Base-by-base conservation (phyloP, 2,329 filamentous ascomycete genomes). In the Cercospora sp. region DNA sequence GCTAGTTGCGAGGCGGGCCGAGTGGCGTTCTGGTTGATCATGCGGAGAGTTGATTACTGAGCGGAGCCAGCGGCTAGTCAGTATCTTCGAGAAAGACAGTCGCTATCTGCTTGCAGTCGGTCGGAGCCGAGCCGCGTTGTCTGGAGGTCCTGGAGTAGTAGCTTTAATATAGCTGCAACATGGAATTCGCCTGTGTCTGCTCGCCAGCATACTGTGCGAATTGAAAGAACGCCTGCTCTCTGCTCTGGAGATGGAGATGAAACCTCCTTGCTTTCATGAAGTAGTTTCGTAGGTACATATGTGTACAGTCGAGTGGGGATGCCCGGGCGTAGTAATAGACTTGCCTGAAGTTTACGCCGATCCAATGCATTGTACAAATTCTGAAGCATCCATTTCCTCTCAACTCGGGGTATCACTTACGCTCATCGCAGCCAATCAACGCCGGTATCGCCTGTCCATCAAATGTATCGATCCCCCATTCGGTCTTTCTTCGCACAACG, bases 401-500 rank as follows among this genome's bases (percentile, higher is more conserved):
- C 58, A 36, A 42, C 6, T 36, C 26, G 28, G 70, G 70, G 68
- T 72, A 72, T 72, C 68, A 60, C 48, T 55, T 55, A 55, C 23
- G 48, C 48, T 26, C 20, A 33, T 67, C 48, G 59, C 59, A 68
- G 7, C 9, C 63, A 61, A 67, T 69, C 68, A 65, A 18, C 28
- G 69, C 58, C 68, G 67, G 45, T 60, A 23, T 65, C 73, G 61
- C 59, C 72, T 63, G 64, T 72, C 72, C 5, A 72, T 63, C 64
- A 72, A 45, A 33, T 66, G 66, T 42, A 72, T 69, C 5, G 55
- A 59, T 1, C 66, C 68, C n/a, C 67, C 65, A 10, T 60, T 40
- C 3, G 71, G 71, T 51, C 71, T 60, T 59, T 73, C 71, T 36
- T 73, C 69, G 36, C 78, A 80, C 70, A 80, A 80, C 3, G 83